Evolutionary conservation across 495 filamentous ascomycete species (phyloP).

Genomic region (Penicillium cataractarum): DNA sequence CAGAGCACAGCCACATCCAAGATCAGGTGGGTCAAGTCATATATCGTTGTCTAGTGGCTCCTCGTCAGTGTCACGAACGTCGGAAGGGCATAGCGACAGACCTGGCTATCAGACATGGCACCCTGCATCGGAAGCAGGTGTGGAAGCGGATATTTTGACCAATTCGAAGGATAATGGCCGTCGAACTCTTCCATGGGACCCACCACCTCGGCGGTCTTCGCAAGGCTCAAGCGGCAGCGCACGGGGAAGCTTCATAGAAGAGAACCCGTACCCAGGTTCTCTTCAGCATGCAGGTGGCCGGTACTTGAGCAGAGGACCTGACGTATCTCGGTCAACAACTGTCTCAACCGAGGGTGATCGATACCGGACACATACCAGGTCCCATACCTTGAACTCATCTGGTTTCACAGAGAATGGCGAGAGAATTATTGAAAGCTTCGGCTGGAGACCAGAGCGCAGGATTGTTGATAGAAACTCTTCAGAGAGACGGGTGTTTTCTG

Average conservation of each 20-base stretch:
- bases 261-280: neutral
- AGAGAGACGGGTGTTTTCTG: neutral
- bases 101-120: neutral
- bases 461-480: neutral
- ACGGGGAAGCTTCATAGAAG: neutral
- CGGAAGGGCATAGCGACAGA: neutral
- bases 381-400: neutral
- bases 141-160: neutral
- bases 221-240: neutral
- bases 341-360: neutral
- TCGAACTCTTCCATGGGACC: neutral
- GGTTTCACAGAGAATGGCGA: neutral
- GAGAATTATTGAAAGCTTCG: neutral
- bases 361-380: neutral
- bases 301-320: neutral
- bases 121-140: neutral
- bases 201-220: neutral
- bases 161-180: neutral
- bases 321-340: neutral
- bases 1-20: neutral
- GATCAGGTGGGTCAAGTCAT: neutral
- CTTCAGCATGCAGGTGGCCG: neutral
- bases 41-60: neutral
- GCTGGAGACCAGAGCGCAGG: neutral
- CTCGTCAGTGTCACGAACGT: neutral